phyloP scores from a whole-genome alignment of 345 rosid species.

The Lagerstroemia speciosa region DNA sequence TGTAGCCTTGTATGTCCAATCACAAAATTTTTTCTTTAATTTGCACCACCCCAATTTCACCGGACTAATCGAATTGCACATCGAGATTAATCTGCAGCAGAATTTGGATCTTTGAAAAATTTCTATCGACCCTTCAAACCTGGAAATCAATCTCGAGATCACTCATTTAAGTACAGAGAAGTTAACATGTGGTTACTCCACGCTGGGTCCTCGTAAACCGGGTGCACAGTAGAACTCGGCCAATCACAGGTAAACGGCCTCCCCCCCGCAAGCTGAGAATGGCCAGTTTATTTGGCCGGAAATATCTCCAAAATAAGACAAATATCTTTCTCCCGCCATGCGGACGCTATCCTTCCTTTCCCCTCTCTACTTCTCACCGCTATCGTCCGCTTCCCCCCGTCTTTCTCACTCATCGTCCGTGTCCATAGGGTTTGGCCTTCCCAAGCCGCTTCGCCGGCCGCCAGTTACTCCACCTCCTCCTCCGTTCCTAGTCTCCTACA shows the following conservation, averaged over 20 bases:
- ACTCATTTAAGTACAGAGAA: no score
- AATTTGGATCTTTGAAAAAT: no score
- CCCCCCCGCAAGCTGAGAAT: no score
- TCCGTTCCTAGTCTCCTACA: conserved; percentile 22
- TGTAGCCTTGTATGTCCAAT: no score
- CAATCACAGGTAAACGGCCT: background rate
- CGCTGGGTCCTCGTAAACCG: background rate
- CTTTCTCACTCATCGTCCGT: conserved; percentile 17
- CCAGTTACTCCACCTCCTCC: conserved; percentile 2
- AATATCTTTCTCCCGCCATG: conserved; percentile 43
- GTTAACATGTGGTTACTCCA: no score
- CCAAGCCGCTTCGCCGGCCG: conserved; percentile 21
- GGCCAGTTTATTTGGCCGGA: background rate
- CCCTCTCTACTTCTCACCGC: conserved; percentile 18
- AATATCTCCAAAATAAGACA: background rate
- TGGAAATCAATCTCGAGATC: no score
- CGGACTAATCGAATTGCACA: no score
- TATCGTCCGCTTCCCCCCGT: conserved; percentile 4
- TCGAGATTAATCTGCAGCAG: no score
- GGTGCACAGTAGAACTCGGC: background rate
- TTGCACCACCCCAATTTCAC: no score
- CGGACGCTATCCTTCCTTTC: conserved; percentile 39
- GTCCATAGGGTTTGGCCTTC: conserved; percentile 17
- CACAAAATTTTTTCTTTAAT: no score
- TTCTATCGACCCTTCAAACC: no score